Evolutionary conservation across 306 rosid species (phyloP).

Genomic region (Leucaena leucocephala): DNA sequence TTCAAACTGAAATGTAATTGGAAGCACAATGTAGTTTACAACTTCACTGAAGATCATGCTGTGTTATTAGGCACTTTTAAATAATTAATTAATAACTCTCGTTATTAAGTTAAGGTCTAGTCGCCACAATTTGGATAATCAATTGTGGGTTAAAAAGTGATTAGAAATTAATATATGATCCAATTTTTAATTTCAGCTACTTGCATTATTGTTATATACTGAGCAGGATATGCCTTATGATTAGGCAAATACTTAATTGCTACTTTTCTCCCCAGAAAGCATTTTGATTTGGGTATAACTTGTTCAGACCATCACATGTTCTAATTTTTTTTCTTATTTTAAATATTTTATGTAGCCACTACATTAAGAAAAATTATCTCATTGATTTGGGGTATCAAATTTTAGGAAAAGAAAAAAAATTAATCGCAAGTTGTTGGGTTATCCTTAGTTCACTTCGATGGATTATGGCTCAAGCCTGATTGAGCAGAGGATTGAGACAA

Average conservation of each 20-base stretch:
- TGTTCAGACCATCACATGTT: background rate
- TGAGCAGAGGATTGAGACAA: no score
- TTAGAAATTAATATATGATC: background rate
- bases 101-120: background rate
- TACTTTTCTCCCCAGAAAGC: background rate
- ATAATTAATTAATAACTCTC: background rate
- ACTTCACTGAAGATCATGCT: background rate
- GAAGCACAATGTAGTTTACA: background rate
- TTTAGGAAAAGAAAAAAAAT: background rate
- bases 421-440: no score
- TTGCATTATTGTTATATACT: no score
- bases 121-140: background rate
- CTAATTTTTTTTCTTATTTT: background rate
- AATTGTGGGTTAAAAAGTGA: background rate
- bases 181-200: background rate
- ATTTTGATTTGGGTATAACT: background rate
- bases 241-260: background rate
- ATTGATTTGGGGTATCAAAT: background rate
- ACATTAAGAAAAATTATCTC: background rate
- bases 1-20: constrained; percentile 1
- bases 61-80: background rate
- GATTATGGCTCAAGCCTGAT: no score
- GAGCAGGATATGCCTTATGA: background rate
- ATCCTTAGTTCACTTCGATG: no score
- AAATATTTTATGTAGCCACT: background rate